A percentile compares a stretch with the other conserved stretches of the same genome.
These are phyloP conservation scores for Diaporthe nobilis DNA, from an alignment of 2,329 filamentous ascomycete species.

Conservation along the genomic window DNA sequence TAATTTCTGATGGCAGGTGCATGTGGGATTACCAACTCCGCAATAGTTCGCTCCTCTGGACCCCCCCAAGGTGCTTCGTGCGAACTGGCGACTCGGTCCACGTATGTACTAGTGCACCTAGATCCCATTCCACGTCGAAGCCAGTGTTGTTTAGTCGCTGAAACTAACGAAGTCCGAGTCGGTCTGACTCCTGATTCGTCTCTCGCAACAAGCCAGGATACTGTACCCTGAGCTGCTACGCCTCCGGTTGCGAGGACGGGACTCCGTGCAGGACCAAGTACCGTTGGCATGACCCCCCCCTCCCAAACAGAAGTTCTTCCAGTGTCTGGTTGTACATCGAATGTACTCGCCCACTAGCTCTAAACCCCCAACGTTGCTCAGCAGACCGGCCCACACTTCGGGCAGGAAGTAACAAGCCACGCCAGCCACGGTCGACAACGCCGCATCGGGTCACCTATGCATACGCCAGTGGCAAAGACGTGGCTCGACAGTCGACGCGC, in stretches of 20 bases:
- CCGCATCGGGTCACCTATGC: not conserved
- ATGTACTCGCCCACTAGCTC: not conserved
- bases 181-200: not conserved
- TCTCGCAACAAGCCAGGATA: not conserved
- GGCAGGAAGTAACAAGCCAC: not conserved
- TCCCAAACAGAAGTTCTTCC: no score
- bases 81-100: not conserved
- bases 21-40: not conserved
- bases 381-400: not conserved
- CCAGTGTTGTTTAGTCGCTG: not conserved
- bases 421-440: not conserved
- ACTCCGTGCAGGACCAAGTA: not conserved
- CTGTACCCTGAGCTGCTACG: not conserved
- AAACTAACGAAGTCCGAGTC: not conserved
- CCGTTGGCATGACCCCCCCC: not conserved
- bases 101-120: not conserved
- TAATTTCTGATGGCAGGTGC: not conserved
- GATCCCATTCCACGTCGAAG: not conserved
- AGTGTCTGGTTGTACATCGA: not conserved
- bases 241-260: no score
- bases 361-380: no score
- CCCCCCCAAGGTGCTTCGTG: not conserved
- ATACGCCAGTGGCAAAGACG: slow-evolving; percentile 11
- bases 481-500: not conserved
- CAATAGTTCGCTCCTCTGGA: not conserved